Evolutionary conservation across 2,329 filamentous ascomycete genomes (phyloP).

Genomic region (Talaromyces sp.): DNA sequence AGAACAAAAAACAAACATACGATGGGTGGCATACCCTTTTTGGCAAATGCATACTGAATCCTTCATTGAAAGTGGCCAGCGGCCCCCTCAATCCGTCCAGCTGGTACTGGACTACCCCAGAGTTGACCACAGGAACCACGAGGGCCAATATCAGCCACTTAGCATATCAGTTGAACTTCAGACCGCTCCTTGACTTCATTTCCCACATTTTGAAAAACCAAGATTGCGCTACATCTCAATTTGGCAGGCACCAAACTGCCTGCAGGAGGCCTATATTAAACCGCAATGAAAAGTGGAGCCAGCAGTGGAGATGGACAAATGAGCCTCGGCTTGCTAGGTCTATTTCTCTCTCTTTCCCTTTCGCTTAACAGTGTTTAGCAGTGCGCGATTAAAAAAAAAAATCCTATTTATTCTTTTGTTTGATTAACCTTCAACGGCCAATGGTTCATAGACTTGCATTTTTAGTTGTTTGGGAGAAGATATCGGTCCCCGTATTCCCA

Average conservation of each 20-base stretch:
- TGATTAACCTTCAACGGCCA: neutral
- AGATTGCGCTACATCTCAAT: slow-evolving; percentile 11
- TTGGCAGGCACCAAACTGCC: slow-evolving; percentile 13
- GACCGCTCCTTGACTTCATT: slow-evolving; percentile 17
- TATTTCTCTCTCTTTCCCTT: neutral
- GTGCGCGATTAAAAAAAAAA: slow-evolving; percentile 12
- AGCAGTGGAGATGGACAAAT: slow-evolving; percentile 10
- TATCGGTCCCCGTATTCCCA: neutral
- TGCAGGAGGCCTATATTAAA: slow-evolving; percentile 11
- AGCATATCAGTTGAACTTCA: slow-evolving; percentile 3
- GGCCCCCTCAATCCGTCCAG: too few relatives aligned
- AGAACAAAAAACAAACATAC: neutral
- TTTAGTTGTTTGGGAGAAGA: neutral
- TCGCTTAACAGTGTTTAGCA: neutral
- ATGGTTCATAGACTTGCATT: neutral
- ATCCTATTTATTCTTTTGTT: neutral
- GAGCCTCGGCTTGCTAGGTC: slow-evolving; percentile 13
- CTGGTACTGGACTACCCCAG: slow-evolving; percentile 1
- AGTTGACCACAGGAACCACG: neutral
- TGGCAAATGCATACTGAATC: slow-evolving; percentile 1
- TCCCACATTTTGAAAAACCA: neutral
- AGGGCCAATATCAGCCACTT: slow-evolving; percentile 4
- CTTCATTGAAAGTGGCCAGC: neutral
- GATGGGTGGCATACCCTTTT: neutral
- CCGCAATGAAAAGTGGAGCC: slow-evolving; percentile 11